A percentile compares a stretch with the other conserved stretches of the same genome.
Evolutionary conservation across 176 grass and related monocot species (phyloP).

Genomic region (barley (Hordeum vulgare)): DNA sequence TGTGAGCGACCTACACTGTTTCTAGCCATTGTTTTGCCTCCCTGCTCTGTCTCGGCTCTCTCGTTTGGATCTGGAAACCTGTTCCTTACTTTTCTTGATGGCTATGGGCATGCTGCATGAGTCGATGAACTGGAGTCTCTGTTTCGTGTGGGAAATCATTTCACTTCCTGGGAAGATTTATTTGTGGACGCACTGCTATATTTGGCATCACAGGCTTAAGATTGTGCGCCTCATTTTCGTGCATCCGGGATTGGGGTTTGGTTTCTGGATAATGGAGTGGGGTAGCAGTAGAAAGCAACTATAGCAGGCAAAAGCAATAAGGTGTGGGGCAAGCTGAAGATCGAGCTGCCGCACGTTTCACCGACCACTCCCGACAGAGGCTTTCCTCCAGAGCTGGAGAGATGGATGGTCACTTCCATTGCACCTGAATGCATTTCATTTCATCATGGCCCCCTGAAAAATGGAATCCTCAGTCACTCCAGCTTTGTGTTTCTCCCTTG

Average conservation of each 20-base stretch:
- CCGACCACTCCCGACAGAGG: not conserved
- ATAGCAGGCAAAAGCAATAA: not conserved
- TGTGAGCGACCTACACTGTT: not conserved
- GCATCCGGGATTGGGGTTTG: not conserved
- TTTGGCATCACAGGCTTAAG: not conserved
- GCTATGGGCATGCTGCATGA: not conserved
- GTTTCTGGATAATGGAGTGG: not conserved
- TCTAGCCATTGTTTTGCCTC: not conserved
- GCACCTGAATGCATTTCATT: not conserved
- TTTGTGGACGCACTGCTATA: not conserved
- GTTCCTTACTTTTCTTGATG: not conserved
- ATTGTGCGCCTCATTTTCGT: not conserved
- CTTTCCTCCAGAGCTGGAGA: not conserved
- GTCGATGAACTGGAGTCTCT: not conserved
- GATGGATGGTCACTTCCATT: not conserved
- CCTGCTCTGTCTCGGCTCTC: not conserved
- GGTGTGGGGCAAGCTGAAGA: constrained; percentile 17
- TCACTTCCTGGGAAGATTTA: not conserved
- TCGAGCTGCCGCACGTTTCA: constrained; percentile 15
- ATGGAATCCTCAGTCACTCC: not conserved
- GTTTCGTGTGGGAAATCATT: constrained; percentile 2
- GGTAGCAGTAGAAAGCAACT: not conserved
- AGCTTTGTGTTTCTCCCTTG: not conserved
- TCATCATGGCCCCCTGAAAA: not conserved
- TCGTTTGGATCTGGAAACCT: constrained; percentile 1